Conservation (phyloP, 2,329 filamentous ascomycete genomes). For the Exophiala viscosa region DNA sequence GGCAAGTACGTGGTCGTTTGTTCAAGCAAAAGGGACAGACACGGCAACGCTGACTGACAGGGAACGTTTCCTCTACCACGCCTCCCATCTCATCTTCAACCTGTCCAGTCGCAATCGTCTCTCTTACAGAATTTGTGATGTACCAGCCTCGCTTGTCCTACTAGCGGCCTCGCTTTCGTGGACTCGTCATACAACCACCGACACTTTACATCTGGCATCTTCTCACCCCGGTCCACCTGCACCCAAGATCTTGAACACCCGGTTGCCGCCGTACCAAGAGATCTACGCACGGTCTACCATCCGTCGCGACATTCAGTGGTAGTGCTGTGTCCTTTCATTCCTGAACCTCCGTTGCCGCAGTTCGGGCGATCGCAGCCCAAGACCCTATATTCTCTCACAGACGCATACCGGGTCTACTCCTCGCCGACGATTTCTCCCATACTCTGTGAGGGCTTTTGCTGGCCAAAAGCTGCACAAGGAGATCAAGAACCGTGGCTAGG, state of each 20-base stretch:
- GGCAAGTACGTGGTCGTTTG: too few species aligned
- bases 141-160: too few species aligned
- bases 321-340: neutral
- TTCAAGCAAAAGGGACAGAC: too few species aligned
- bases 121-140: too few species aligned
- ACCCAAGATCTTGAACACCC: neutral
- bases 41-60: too few species aligned
- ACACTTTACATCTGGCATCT: conserved; percentile 5
- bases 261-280: neutral
- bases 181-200: neutral
- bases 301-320: neutral
- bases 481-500: conserved; percentile 4
- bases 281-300: neutral
- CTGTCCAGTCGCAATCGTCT: too few species aligned
- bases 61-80: too few species aligned
- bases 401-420: too few species aligned
- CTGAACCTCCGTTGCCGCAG: neutral
- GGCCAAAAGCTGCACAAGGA: conserved; percentile 7
- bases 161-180: too few species aligned
- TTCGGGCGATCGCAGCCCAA: neutral
- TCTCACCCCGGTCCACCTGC: neutral
- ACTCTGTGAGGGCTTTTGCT: conserved; percentile 1
- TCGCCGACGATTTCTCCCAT: too few species aligned
- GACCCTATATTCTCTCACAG: neutral
- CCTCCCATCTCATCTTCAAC: too few species aligned